Percentiles rank a stretch among this genome's conserved stretches.
These are phyloP conservation scores for Ananas comosus DNA, from an alignment of 176 grass and related monocot species.

Conservation along the genomic window DNA sequence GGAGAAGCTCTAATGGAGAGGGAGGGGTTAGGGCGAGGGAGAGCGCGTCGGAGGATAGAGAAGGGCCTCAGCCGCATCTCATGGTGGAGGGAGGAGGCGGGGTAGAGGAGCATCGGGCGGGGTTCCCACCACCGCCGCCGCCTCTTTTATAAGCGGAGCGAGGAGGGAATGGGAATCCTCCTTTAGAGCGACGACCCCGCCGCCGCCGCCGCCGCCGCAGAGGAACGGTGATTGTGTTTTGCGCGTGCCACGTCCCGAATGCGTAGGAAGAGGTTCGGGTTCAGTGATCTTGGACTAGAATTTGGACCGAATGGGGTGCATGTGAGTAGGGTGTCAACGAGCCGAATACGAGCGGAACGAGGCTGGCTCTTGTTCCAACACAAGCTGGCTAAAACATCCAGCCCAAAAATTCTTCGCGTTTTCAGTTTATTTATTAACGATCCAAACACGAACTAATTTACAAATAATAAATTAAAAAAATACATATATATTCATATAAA, in stretches of 20 bases:
- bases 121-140: not conserved
- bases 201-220: not conserved
- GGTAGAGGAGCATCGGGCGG: not conserved
- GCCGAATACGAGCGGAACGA: not conserved
- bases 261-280: not conserved
- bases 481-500: no score
- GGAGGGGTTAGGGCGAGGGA: constrained; percentile 3
- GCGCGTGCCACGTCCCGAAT: not conserved
- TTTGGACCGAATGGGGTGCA: not conserved
- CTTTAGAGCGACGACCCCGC: not conserved
- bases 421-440: no score
- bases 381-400: no score
- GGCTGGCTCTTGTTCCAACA: no score
- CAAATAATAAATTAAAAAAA: no score
- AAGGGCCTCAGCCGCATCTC: constrained; percentile 39
- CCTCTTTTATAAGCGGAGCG: not conserved
- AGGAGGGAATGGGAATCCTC: not conserved
- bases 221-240: not conserved
- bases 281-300: not conserved
- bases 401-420: no score
- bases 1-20: constrained; percentile 22
- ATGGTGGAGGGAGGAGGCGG: constrained; percentile 7
- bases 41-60: constrained; percentile 23
- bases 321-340: not conserved
- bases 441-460: no score